Conservation (phyloP, 495 filamentous ascomycete species). For the Opeltia flavorubescens region DNA sequence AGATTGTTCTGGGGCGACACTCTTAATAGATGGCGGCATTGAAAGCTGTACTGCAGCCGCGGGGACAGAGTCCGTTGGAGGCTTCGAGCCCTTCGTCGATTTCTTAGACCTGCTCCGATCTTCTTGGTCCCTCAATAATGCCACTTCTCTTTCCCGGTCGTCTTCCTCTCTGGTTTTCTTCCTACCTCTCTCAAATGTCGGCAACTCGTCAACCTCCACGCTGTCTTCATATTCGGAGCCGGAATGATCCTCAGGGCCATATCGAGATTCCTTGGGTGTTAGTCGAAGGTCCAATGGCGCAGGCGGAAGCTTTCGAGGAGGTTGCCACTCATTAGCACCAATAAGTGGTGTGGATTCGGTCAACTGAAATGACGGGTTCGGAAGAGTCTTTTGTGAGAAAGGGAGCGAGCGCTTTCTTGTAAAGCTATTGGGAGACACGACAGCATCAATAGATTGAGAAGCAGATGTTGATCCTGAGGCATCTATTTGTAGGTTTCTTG, state of each 20-base stretch:
- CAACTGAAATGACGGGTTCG: constrained; percentile 7
- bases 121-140: constrained; percentile 48
- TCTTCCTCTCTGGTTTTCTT: constrained; percentile 81
- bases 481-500: not conserved
- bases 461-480: not conserved
- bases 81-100: constrained; percentile 33
- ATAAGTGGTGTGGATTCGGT: constrained; percentile 11
- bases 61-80: constrained; percentile 12
- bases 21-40: constrained; percentile 9
- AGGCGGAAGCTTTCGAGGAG: constrained; percentile 67
- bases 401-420: constrained; percentile 17
- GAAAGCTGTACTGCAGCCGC: not conserved
- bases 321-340: constrained; percentile 23
- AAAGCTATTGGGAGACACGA: constrained; percentile 16
- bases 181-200: constrained; percentile 53
- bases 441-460: constrained; percentile 2
- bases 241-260: constrained; percentile 44
- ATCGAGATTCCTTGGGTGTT: constrained; percentile 23
- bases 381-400: constrained; percentile 8
- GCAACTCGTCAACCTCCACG: constrained; percentile 48
- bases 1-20: constrained; percentile 9
- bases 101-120: constrained; percentile 49
- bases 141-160: constrained; percentile 59
- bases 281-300: constrained; percentile 63
- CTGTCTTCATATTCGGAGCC: constrained; percentile 79